Evolutionary conservation across 768 basidiomycete genomes (phyloP).

Genomic region (Kwoniella dejecticola): DNA sequence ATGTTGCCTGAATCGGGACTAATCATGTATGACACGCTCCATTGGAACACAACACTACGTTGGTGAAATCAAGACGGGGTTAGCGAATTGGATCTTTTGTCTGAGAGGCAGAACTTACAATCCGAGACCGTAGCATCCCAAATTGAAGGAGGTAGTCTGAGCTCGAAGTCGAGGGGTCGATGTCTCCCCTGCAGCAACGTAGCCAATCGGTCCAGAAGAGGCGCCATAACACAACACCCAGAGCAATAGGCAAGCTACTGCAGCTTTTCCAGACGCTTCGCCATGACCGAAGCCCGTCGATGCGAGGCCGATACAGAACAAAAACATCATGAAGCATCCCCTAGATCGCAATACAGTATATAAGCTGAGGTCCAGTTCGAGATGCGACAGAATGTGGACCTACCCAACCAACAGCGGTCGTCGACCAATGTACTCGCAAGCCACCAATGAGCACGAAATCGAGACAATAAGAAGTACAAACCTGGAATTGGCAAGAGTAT

Average conservation of each 20-base stretch:
- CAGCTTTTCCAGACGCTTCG: slow-evolving; percentile 18
- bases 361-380: too few relatives aligned
- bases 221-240: slow-evolving; percentile 32
- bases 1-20: slow-evolving; percentile 27
- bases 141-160: slow-evolving; percentile 30
- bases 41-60: slow-evolving; percentile 27
- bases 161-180: slow-evolving; percentile 32
- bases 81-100: too few relatives aligned
- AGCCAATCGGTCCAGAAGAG: slow-evolving; percentile 33
- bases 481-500: background rate
- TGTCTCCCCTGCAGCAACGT: slow-evolving; percentile 27
- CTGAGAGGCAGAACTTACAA: too few relatives aligned
- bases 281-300: slow-evolving; percentile 15
- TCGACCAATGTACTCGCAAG: slow-evolving; percentile 31
- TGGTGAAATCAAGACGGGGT: too few relatives aligned
- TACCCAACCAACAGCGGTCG: slow-evolving; percentile 27
- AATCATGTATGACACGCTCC: slow-evolving; percentile 35
- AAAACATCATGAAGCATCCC: slow-evolving; percentile 25
- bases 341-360: slow-evolving; percentile 1
- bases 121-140: slow-evolving; percentile 25
- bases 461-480: slow-evolving; percentile 16
- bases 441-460: slow-evolving; percentile 1
- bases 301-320: slow-evolving; percentile 27
- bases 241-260: slow-evolving; percentile 19
- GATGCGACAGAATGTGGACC: too few relatives aligned